Base-by-base conservation (phyloP, 495 filamentous ascomycete genomes). In the Talaromyces stipitatus region DNA sequence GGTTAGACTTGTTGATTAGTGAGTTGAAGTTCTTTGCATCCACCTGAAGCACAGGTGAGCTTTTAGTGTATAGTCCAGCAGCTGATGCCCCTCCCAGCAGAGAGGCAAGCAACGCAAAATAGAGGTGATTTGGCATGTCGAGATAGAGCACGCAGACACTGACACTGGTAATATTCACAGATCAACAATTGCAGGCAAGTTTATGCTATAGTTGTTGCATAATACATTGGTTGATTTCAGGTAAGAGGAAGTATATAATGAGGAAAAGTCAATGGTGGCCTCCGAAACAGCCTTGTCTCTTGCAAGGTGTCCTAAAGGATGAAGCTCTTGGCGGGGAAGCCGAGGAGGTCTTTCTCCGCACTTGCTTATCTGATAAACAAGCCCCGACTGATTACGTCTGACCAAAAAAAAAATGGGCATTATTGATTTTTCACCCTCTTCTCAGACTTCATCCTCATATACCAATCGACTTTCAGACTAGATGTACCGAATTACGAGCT, bases 1-100 rank as follows among this genome's bases (percentile, higher is more conserved):
- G 77, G 68, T 95, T 95, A 50, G 91, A 95, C 64, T 90, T 85
- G 18, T 88, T 82, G 69, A 99, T 91, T 60, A 95, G 76, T 57
- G 82, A 81, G 70, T 90, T 85, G 70, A 95, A 99, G 65, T 76
- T 86, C 71, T 87, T 91, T n/a, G 75, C 81, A 67, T 91, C 84
- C 43, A 97, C 76, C 68, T 95, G 90, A 22, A 97, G 66, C 43
- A 99, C 95, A 12, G 89, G 85, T 2, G 91, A 95, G 66, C 81
- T 87, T 74, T 94, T 95, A 38, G 83, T 76, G 70, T 99, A 99
- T 45, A 99, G 62, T 11, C 82, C 84, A 55, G 81, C 81, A 24
- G 86, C 90, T 55, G 84, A 78, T 29, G 77, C 83, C 50, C 86
- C 78, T 32, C 85, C 75, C 45, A 87, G 76, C 61, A 66, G 76